Evolutionary conservation across 768 basidiomycete genomes (phyloP).

Genomic region (Tephrocybe sp.): DNA sequence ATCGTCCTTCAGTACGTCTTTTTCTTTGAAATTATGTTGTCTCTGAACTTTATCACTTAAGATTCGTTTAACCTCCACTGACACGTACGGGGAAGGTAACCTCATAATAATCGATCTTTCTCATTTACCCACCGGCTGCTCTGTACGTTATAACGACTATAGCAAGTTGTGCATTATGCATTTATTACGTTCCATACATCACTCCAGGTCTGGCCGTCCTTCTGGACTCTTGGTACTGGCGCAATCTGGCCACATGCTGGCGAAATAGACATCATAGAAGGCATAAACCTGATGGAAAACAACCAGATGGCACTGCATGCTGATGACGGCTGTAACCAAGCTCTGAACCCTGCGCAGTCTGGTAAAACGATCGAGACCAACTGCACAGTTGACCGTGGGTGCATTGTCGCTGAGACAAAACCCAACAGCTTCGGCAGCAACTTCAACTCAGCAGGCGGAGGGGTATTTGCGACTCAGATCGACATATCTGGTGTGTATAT

Average conservation of each 20-base stretch:
- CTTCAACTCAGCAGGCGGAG: constrained; percentile 51
- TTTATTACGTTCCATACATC: background rate
- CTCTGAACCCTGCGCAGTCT: constrained; percentile 25
- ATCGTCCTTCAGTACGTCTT: constrained; percentile 54
- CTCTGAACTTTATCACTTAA: constrained; percentile 12
- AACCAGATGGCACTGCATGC: constrained; percentile 64
- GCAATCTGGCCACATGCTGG: constrained; percentile 39
- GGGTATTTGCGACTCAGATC: constrained; percentile 64
- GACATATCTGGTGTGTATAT: constrained; percentile 42
- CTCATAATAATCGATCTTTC: constrained; percentile 41
- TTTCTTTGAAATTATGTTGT: background rate
- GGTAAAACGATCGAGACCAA: constrained; percentile 27
- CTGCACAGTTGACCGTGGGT: constrained; percentile 35
- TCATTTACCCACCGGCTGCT: constrained; percentile 56
- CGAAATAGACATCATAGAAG: constrained; percentile 56
- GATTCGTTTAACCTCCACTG: constrained; percentile 42
- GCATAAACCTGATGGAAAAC: constrained; percentile 44
- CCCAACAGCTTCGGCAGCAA: constrained; percentile 43
- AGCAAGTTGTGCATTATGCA: background rate
- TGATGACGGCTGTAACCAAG: constrained; percentile 31
- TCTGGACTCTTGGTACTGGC: constrained; percentile 41
- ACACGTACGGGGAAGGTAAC: constrained; percentile 36
- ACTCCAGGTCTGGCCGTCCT: constrained; percentile 44
- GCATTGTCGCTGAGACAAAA: constrained; percentile 40
- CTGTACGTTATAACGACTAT: constrained; percentile 36